Evolutionary conservation across 2,329 filamentous ascomycete species (phyloP), one percentile per base, ranked within the genome.

Genomic region (Periconia sp.): DNA sequence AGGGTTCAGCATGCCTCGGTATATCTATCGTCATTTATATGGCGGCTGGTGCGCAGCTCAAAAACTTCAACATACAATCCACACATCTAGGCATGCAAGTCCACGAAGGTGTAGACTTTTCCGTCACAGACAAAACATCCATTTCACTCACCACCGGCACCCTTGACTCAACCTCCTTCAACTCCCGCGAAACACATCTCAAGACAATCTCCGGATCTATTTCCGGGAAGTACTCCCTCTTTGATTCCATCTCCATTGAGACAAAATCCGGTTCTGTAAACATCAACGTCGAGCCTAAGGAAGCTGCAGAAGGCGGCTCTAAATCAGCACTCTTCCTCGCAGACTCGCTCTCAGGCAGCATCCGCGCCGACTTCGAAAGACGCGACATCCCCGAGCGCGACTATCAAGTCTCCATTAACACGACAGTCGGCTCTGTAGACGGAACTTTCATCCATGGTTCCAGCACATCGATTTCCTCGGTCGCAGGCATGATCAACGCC

Each of bases 361-460:
- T 75, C 29, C 57, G 65, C 10, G 61, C 64, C 4, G 55, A 66
- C 28, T 69, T 71, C 23, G 63, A 61, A 35, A 56, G 59, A 40
- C 64, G 64, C 36, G 48, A 48, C 3, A 68, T 72, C 5, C 72
- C 73, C 1, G 57, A 68, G 8, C 70, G 74, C 24, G 68, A 75
- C 39, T 77, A 75, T 45, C 59, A 66, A 15, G 69, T 68, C 12
- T 61, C 57, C 13, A 54, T 76, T 44, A 63, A 69, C 32, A 70
- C 65, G 1, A 61, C 53, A 1, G 71, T 69, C 5, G 70, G 69
- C 10, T 66, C 67, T 3, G 56, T 77, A 4, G 55, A 59, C 8
- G 72, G 72, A 0, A 62, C 50, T 1, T 72, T 70, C 38, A 68
- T 76, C 38, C 72, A 74, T 35, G 73, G 73, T 13, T 63, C 65